Evolutionary conservation across 352 stramenopile genomes (phyloP), one percentile per base, ranked within the genome.

Genomic region (Pythium aquatile): DNA sequence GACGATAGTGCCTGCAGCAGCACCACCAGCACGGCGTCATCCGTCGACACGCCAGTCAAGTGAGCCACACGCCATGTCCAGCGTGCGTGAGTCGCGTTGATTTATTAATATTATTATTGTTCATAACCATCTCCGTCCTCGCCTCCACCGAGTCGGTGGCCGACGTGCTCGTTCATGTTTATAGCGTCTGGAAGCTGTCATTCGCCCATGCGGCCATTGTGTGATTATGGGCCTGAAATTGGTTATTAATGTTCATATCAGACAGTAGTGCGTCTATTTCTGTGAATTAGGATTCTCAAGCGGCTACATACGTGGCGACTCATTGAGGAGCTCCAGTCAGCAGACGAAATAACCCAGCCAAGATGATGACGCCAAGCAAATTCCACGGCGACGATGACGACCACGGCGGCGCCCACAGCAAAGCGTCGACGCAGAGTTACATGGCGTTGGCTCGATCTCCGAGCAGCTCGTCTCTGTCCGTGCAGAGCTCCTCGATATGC

Each of bases 1-100:
- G 72, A 76, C 54, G 72, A 78, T 30, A 68, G 37, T 47, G 63
- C 66, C 28, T 78, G 65, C 66, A 76, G 78, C 66, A 79, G 71
- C 55, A 79, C 73, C 53, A 69, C 65, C 29, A 79, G 76, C 47
- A 75, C 68, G 42, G 75, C 61, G 40, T 79, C 72, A 30, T 74
- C 70, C 20, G 20, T 24, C 14, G 58, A 58, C 20, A 62, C 63
- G 39, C 68, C 65, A 1, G 65, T 67, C 35, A 72, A 72, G 29
- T 72, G 53, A 67, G 48, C 20, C 6, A 29, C 5, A 3, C 8
- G 40, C 11, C 52, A 32, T 47, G 17, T 46, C 17, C 52, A 58
- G 52, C n/a, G 14, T 58, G 52, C 30, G 33, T 58, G 33, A 24
- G 20, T 30, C 30, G 29, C 24, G 37, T 65, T 64, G 63, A 69